Percentiles rank a stretch among this genome's conserved stretches.
Conservation (phyloP, 768 basidiomycete species). For the Pleurotus citrinopileatus region DNA sequence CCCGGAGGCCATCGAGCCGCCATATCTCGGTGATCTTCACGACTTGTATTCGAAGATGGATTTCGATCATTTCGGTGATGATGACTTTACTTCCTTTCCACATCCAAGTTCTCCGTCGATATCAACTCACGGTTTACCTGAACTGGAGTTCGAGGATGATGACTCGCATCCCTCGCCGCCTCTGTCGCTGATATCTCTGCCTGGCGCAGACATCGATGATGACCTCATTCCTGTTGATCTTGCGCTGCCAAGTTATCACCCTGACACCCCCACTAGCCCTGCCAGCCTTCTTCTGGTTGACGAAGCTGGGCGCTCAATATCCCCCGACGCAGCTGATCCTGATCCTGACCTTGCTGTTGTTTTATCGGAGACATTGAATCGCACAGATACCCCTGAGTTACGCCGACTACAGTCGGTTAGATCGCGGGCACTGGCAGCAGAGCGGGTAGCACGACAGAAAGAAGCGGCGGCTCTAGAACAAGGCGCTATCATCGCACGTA, state of each 20-base stretch:
- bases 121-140: constrained; percentile 19
- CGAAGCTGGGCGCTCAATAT: constrained; percentile 42
- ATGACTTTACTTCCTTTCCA: background rate
- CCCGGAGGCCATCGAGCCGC: background rate
- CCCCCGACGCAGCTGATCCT: constrained; percentile 38
- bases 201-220: constrained; percentile 41
- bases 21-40: background rate
- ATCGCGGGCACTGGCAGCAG: constrained; percentile 30
- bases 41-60: background rate
- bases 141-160: constrained; percentile 25
- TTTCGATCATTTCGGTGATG: constrained; percentile 2
- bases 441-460: constrained; percentile 26
- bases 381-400: constrained; percentile 33
- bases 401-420: constrained; percentile 37
- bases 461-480: constrained; percentile 29
- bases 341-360: constrained; percentile 19
- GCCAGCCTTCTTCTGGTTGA: constrained; percentile 35
- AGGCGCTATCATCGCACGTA: constrained; percentile 33
- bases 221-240: constrained; percentile 32
- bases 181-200: constrained; percentile 31
- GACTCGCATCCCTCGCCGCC: constrained; percentile 16
- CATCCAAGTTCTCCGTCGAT: constrained; percentile 26
- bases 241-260: background rate
- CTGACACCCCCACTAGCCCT: background rate
- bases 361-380: constrained; percentile 25